phyloP scores from a whole-genome alignment of 257 asterid genomes.

The Galeopsis tetrahit region DNA sequence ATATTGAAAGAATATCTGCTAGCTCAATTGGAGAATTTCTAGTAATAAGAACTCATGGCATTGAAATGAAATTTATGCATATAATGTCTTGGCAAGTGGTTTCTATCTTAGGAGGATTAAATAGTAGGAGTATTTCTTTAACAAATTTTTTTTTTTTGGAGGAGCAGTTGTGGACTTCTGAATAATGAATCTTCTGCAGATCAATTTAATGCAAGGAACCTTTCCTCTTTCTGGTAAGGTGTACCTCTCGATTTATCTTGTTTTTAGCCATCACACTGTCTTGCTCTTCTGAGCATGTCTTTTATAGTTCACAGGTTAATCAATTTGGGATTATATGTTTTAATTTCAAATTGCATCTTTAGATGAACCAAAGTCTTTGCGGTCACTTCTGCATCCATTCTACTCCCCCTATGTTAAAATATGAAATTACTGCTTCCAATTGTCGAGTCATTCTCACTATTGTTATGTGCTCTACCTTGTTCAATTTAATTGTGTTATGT shows the following conservation, averaged over 20 bases:
- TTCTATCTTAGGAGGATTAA: too few relatives aligned
- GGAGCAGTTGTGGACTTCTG: slow-evolving; percentile 3
- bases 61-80: neutral
- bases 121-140: too few relatives aligned
- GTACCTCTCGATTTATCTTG: neutral
- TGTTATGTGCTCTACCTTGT: too few relatives aligned
- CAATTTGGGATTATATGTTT: neutral
- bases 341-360: neutral
- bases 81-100: neutral
- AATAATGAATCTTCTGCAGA: slow-evolving; percentile 10
- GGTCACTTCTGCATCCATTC: too few relatives aligned
- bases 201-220: neutral
- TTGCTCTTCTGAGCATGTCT: neutral
- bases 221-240: slow-evolving; percentile 7
- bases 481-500: too few relatives aligned
- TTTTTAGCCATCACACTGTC: neutral
- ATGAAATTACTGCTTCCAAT: too few relatives aligned
- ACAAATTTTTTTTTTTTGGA: neutral
- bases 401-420: too few relatives aligned
- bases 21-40: neutral
- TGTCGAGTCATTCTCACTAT: too few relatives aligned
- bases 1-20: neutral
- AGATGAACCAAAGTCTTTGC: neutral
- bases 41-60: too few relatives aligned
- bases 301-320: neutral